Base-by-base conservation (phyloP, 1,284 basidiomycete genomes). In the Leccinum insolens region DNA sequence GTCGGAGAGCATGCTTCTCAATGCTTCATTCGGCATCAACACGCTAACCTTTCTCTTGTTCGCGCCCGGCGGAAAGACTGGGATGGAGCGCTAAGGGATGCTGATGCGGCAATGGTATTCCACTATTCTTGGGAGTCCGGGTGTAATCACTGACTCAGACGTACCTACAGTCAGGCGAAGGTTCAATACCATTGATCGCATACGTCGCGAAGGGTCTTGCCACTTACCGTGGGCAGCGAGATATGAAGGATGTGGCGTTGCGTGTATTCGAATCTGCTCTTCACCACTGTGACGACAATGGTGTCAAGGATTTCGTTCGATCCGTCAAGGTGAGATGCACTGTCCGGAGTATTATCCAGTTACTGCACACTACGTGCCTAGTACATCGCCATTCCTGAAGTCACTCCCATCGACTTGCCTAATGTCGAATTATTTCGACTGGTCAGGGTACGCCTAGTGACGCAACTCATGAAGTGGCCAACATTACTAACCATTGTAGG, bases 21-120 rank as follows among this genome's bases (percentile, higher is more conserved):
- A 28, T 7, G 8, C 9, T 58, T 28, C 15, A 3, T 65, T 52
- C 22, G 20, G 7, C 60, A 69, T 66, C 44, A 39, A 25, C 61
- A 9, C 34, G 67, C 55, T 25, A 69, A 69, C 20, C 67, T 68
- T 41, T 57, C 61, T 22, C 63, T 67, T 31, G 63, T 65, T 52
- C 63, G 63, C 6, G n/a, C 31, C 11, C 44, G 66, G 7, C 58
- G 5, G 20, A 2, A 20, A 41, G 52, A 65, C 11, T 61, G 55
- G 64, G n/a, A 12, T 3, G 58, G 15, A 44, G 69, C 63, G 8
- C 28, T 70, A 31, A 28, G 61, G n/a, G 69, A 67, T 37, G 65
- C 12, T 8, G 7, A 61, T 15, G n/a, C 9, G n/a, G 22, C 39
- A 9, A 64, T 12, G 62, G 68, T 70, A 37, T 61, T 7, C 2